phyloP scores from a whole-genome alignment of 148 eudicot genomes.

The Nepenthes gracilis region DNA sequence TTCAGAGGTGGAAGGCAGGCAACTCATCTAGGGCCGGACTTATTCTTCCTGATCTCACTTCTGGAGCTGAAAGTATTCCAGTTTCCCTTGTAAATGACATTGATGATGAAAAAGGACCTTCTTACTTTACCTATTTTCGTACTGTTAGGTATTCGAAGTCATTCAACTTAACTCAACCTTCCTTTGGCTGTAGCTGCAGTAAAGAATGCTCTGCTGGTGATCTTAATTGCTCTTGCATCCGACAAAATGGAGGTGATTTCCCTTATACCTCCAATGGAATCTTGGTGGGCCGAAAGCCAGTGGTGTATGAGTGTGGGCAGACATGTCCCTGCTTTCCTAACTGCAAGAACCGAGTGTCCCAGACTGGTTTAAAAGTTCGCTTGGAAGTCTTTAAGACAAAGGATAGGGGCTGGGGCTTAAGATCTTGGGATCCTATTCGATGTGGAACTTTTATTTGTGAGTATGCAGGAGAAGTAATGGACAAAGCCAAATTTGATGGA shows the following conservation, averaged over 20 bases:
- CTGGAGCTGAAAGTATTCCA: slow-evolving; percentile 63
- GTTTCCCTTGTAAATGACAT: slow-evolving; percentile 79
- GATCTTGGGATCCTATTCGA: slow-evolving; percentile 80
- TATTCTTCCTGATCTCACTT: slow-evolving; percentile 77
- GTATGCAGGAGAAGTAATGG: slow-evolving; percentile 72
- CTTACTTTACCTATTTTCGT: slow-evolving; percentile 59
- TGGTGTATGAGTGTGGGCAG: slow-evolving; percentile 68
- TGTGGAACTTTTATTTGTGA: slow-evolving; percentile 65
- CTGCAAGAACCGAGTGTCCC: slow-evolving; percentile 69
- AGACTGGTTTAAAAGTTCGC: slow-evolving; percentile 51
- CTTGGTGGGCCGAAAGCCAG: slow-evolving; percentile 39
- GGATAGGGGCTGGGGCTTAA: slow-evolving; percentile 80
- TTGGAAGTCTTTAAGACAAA: slow-evolving; percentile 82
- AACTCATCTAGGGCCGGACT: slow-evolving; percentile 45
- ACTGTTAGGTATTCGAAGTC: slow-evolving; percentile 48
- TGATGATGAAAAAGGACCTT: slow-evolving; percentile 80
- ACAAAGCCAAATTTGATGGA: slow-evolving; percentile 29
- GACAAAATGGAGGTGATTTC: slow-evolving; percentile 54
- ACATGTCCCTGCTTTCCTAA: slow-evolving; percentile 55
- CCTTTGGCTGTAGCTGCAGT: slow-evolving; percentile 46
- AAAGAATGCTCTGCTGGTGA: slow-evolving; percentile 73
- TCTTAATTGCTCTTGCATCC: slow-evolving; percentile 58
- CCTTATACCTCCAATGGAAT: slow-evolving; percentile 55
- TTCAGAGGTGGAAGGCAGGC: slow-evolving; percentile 80
- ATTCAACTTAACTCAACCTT: slow-evolving; percentile 29